Evolutionary conservation across 345 rosid genomes (phyloP).

Genomic region (Trapa bicornis): DNA sequence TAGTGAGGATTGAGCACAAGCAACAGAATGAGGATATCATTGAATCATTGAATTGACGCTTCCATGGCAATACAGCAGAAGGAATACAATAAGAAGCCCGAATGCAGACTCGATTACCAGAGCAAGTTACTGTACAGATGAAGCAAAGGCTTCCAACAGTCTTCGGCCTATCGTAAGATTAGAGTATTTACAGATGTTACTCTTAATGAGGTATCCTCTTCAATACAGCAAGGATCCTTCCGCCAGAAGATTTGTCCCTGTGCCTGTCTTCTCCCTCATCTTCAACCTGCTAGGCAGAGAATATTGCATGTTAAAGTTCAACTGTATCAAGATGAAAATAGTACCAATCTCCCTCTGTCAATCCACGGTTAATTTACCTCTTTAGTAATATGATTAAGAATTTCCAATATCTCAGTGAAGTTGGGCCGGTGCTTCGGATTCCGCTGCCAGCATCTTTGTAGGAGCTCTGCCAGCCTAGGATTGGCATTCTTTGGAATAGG

Average conservation of each 20-base stretch:
- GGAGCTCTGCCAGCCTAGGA: constrained; percentile 56
- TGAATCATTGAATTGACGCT: constrained; percentile 2
- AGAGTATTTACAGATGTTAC: constrained; percentile 8
- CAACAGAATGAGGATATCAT: neutral
- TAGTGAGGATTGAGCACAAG: neutral
- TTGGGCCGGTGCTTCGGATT: constrained; percentile 70
- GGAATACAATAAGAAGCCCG: neutral
- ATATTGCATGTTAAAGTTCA: neutral
- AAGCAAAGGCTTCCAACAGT: neutral
- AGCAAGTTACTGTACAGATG: constrained; percentile 22
- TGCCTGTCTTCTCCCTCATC: constrained; percentile 32
- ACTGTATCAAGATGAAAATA: neutral
- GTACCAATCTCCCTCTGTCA: neutral
- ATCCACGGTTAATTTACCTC: constrained; percentile 32
- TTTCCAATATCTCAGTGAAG: constrained; percentile 61
- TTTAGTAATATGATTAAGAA: constrained; percentile 44
- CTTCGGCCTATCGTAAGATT: constrained; percentile 1
- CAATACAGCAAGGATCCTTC: constrained; percentile 37
- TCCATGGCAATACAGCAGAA: neutral
- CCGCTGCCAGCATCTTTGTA: constrained; percentile 87
- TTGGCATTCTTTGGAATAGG: constrained; percentile 67
- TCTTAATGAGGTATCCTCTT: constrained; percentile 38
- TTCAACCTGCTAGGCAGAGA: constrained; percentile 37
- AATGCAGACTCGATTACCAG: neutral
- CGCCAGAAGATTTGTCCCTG: constrained; percentile 33